A percentile compares a stretch with the other conserved stretches of the same genome.
These are phyloP conservation scores for Xylariaceae sp. DNA, from an alignment of 2,329 filamentous ascomycete genomes.

Conservation along the genomic window DNA sequence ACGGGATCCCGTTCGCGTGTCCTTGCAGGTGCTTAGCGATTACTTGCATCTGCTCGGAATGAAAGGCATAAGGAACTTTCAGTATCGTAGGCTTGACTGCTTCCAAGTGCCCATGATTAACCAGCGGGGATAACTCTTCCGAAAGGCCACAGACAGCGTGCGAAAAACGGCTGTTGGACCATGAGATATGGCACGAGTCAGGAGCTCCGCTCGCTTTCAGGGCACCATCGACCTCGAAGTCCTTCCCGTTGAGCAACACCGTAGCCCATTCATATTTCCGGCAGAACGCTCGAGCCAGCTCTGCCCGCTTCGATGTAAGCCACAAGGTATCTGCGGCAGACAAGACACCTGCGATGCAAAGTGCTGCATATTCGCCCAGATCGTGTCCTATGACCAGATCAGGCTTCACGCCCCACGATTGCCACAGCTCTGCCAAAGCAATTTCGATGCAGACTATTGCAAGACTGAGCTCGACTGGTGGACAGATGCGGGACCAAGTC, in stretches of 20 bases:
- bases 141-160: slow-evolving; percentile 51
- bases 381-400: slow-evolving; percentile 44
- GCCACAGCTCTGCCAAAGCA: slow-evolving; percentile 36
- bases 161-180: slow-evolving; percentile 9
- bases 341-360: slow-evolving; percentile 55
- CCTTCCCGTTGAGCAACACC: slow-evolving; percentile 47
- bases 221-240: slow-evolving; percentile 48
- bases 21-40: slow-evolving; percentile 55
- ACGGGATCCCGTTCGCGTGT: slow-evolving; percentile 37
- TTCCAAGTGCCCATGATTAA: slow-evolving; percentile 29
- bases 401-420: slow-evolving; percentile 35
- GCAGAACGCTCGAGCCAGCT: slow-evolving; percentile 51
- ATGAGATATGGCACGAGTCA: slow-evolving; percentile 6
- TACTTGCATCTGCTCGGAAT: slow-evolving; percentile 48
- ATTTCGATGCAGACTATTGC: slow-evolving; percentile 33
- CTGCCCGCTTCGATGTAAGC: slow-evolving; percentile 53
- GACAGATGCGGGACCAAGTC: slow-evolving; percentile 6
- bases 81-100: slow-evolving; percentile 43
- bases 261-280: slow-evolving; percentile 53
- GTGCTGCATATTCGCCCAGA: slow-evolving; percentile 58
- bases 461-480: slow-evolving; percentile 30
- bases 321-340: slow-evolving; percentile 56
- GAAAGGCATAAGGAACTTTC: slow-evolving; percentile 49
- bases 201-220: neutral
- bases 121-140: slow-evolving; percentile 45